Conservation (phyloP, 305 asterid genomes). For the Caryopteris hybrid region DNA sequence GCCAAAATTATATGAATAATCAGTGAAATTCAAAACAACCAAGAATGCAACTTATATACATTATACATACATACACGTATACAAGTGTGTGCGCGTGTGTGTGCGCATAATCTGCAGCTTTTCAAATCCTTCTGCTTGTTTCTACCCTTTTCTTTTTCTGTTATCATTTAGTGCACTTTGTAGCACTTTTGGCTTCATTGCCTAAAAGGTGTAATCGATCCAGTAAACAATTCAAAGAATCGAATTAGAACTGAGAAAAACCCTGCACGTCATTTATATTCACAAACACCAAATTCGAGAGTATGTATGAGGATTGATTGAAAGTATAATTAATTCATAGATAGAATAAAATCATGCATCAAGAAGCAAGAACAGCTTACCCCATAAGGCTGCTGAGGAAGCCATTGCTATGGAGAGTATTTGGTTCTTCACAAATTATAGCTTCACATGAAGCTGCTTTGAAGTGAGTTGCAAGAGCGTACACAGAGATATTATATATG, state of each 20-base stretch:
- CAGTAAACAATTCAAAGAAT: too few species aligned
- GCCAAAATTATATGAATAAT: too few species aligned
- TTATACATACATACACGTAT: background rate
- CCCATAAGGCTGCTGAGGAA: background rate
- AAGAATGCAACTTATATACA: background rate
- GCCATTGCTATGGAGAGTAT: background rate
- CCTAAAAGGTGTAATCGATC: background rate
- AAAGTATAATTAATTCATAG: background rate
- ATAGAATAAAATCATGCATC: background rate
- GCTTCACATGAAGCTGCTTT: background rate
- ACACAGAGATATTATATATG: too few species aligned
- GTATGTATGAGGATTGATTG: background rate
- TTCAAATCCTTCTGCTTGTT: too few species aligned
- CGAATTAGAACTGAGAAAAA: background rate
- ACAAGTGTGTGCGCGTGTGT: too few species aligned
- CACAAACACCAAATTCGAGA: background rate
- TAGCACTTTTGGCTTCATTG: background rate
- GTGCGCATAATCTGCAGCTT: too few species aligned
- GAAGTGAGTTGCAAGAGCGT: too few species aligned
- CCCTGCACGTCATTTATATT: too few species aligned
- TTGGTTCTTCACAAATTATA: background rate
- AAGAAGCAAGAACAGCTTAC: conserved; percentile 17
- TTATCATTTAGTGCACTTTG: background rate
- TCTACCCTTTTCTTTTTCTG: background rate
- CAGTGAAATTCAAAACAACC: background rate